phyloP scores from a whole-genome alignment of 352 stramenopile species.

The Phytophthora brassicae region DNA sequence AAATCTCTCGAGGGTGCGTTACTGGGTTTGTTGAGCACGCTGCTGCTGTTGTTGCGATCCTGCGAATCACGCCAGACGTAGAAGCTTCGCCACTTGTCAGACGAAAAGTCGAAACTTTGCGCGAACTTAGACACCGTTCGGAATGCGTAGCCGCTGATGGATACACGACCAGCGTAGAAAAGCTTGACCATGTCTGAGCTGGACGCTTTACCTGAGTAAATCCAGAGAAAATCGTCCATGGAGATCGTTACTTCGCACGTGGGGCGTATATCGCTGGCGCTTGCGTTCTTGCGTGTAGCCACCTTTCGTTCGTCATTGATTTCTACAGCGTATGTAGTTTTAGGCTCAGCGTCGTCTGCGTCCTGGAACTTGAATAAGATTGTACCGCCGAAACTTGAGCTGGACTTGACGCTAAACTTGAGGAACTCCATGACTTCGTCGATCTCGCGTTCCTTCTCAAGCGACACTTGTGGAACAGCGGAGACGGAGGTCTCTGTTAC shows the following conservation, averaged over 20 bases:
- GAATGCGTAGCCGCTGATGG: constrained; percentile 83
- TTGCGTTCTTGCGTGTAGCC: constrained; percentile 59
- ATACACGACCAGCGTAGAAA: constrained; percentile 77
- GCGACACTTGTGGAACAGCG: background rate
- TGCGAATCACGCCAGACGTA: constrained; percentile 65
- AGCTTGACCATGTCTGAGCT: constrained; percentile 75
- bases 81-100: constrained; percentile 75
- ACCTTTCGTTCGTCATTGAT: constrained; percentile 54
- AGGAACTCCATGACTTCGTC: constrained; percentile 89
- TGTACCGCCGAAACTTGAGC: constrained; percentile 68
- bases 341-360: constrained; percentile 31
- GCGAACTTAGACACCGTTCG: constrained; percentile 79
- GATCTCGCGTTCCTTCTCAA: constrained; percentile 68
- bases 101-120: constrained; percentile 87
- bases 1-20: constrained; percentile 68
- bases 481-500: too few relatives aligned
- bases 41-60: constrained; percentile 29
- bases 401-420: constrained; percentile 79
- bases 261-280: constrained; percentile 38
- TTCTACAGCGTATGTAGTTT: constrained; percentile 71
- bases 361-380: constrained; percentile 87
- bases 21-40: constrained; percentile 37
- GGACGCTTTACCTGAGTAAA: constrained; percentile 87
- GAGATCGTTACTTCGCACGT: constrained; percentile 83
- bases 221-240: constrained; percentile 85